A percentile compares a stretch with the other conserved stretches of the same genome.
Evolutionary conservation across 1,284 basidiomycete species (phyloP).

Genomic region (Ustilago vetiveriae): DNA sequence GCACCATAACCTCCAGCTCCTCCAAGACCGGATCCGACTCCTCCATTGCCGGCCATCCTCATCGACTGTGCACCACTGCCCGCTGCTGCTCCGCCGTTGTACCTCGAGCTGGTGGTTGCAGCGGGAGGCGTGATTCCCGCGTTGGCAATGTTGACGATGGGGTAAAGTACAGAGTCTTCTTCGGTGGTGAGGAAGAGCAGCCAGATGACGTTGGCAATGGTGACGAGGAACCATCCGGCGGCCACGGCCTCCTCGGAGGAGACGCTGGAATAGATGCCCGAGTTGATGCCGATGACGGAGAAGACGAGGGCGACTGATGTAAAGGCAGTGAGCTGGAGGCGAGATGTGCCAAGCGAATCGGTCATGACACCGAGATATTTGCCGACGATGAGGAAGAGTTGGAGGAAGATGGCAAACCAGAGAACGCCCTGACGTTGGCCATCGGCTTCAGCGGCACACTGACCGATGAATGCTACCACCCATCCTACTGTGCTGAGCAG

Average conservation of each 20-base stretch:
- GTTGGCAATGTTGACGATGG: constrained; percentile 86
- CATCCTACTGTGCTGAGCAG: constrained; percentile 85
- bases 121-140: constrained; percentile 83
- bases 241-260: constrained; percentile 74
- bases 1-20: constrained; percentile 40
- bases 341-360: constrained; percentile 83
- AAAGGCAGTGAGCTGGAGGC: constrained; percentile 85
- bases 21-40: constrained; percentile 8
- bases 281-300: constrained; percentile 79
- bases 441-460: constrained; percentile 58
- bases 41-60: constrained; percentile 32
- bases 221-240: constrained; percentile 90
- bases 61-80: constrained; percentile 17
- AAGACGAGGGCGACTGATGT: constrained; percentile 87
- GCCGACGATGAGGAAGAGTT: constrained; percentile 82
- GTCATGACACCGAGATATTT: constrained; percentile 83
- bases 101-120: constrained; percentile 69
- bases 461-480: constrained; percentile 90
- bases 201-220: constrained; percentile 88
- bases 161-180: constrained; percentile 83
- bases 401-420: constrained; percentile 91
- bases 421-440: constrained; percentile 73
- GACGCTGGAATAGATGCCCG: constrained; percentile 58
- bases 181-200: constrained; percentile 95
- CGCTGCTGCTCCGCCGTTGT: constrained; percentile 18